Base-by-base conservation (phyloP, 805 yeast species). In the Tetrapisispora namnaoensis region DNA sequence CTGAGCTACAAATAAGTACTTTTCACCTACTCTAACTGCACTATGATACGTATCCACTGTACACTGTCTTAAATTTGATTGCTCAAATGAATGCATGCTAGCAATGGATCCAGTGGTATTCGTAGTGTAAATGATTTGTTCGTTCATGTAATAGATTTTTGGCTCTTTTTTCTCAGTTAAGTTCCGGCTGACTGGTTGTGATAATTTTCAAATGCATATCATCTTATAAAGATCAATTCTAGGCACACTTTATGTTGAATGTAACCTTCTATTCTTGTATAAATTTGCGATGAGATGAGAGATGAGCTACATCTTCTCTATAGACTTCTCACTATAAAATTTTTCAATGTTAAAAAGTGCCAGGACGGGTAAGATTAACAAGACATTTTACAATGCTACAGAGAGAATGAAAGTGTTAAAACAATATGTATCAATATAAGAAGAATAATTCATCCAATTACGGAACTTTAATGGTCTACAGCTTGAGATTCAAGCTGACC, bases 1-100 rank as follows among this genome's bases (percentile, higher is more conserved):
- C 51, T 83, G 80, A 0, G 87, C 85, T 10, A 78, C 80, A 52
- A 86, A 76, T 14, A 83, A 60, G 48, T 79, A 73, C 39, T 76
- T 75, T 16, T 79, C 78, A 2, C 82, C 82, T 3, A 80, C 77
- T 32, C 73, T 62, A 18, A 68, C 76, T 2, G 79, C 75, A 20
- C 82, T 81, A 58, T 78, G 69, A 22, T 56, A 56, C 14, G 72
- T 66, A 30, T 76, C 70, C 37, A 74, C 74, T 4, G 80, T 75
- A 53, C 67, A 62, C 50, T 63, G 68, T 50, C 65, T 59, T 42
- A 63, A 50, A 52, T 54, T 59, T 1, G 63, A 49, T 46, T 63
- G 67, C 30, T 60, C 67, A 35, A 55, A 54, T 13, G 66, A 59
- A 46, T 63, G 65, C 14, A 65, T 44, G 42, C 53, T 54, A 13